Evolutionary conservation across 495 filamentous ascomycete genomes (phyloP).

Genomic region (Hyaloscypha bicolor): DNA sequence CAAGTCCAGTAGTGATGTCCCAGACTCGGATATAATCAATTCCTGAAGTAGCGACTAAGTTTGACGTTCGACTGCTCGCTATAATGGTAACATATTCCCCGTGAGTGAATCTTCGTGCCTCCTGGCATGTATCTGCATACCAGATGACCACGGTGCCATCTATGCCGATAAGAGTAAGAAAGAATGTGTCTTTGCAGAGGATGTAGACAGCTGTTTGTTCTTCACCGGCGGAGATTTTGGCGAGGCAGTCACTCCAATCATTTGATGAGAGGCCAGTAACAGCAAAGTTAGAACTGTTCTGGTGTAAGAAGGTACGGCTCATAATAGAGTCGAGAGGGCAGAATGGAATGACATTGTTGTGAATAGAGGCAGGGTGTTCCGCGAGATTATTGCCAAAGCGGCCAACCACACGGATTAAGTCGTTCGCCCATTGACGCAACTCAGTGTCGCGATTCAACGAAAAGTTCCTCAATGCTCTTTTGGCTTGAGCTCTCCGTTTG

Average conservation of each 20-base stretch:
- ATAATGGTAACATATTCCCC: slow-evolving; percentile 30
- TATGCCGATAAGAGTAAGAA: slow-evolving; percentile 31
- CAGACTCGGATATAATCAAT: slow-evolving; percentile 22
- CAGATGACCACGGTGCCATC: slow-evolving; percentile 26
- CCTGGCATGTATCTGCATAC: slow-evolving; percentile 25
- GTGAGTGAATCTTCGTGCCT: slow-evolving; percentile 27
- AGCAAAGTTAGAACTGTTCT: slow-evolving; percentile 11
- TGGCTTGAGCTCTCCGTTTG: too few relatives aligned
- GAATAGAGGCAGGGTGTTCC: slow-evolving; percentile 37
- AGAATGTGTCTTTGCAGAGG: slow-evolving; percentile 16
- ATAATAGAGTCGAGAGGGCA: slow-evolving; percentile 37
- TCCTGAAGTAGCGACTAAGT: slow-evolving; percentile 30
- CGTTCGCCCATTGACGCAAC: slow-evolving; percentile 44
- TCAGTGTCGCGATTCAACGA: too few relatives aligned
- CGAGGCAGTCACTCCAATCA: slow-evolving; percentile 34
- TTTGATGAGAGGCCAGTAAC: slow-evolving; percentile 25
- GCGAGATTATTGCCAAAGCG: slow-evolving; percentile 39
- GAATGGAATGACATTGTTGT: slow-evolving; percentile 40
- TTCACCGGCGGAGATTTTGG: slow-evolving; percentile 20
- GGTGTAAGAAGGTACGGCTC: slow-evolving; percentile 22
- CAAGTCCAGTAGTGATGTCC: slow-evolving; percentile 19
- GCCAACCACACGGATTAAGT: slow-evolving; percentile 42
- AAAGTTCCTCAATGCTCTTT: too few relatives aligned
- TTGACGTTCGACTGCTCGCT: slow-evolving; percentile 21
- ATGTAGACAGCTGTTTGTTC: slow-evolving; percentile 22